Percentiles rank a stretch among this genome's conserved stretches.
Evolutionary conservation across 306 rosid species (phyloP).

Genomic region (Chamaecrista fasciculata): DNA sequence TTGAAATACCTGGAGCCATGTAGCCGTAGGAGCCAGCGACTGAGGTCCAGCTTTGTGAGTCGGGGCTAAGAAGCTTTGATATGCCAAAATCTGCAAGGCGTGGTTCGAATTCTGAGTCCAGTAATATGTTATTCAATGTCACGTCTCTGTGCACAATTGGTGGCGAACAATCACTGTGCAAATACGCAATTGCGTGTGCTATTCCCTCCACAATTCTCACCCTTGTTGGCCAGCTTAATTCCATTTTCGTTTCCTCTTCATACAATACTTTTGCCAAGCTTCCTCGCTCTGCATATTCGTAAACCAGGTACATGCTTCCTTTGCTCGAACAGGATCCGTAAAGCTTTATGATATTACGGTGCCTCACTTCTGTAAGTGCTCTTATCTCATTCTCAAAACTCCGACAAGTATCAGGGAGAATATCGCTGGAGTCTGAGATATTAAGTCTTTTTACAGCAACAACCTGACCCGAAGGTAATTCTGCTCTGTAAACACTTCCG

Average conservation of each 20-base stretch:
- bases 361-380: conserved; percentile 57
- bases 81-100: conserved; percentile 70
- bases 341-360: conserved; percentile 71
- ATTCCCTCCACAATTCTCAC: conserved; percentile 55
- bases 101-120: conserved; percentile 56
- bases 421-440: conserved; percentile 37
- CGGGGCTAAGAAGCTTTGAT: conserved; percentile 47
- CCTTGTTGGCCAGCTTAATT: conserved; percentile 52
- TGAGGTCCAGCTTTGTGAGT: conserved; percentile 54
- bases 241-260: conserved; percentile 36
- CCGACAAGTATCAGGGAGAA: conserved; percentile 38
- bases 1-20: conserved; percentile 72
- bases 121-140: conserved; percentile 54
- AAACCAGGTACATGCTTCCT: conserved; percentile 54
- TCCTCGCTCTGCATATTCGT: conserved; percentile 55
- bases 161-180: conserved; percentile 60
- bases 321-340: conserved; percentile 53
- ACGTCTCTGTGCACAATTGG: conserved; percentile 64
- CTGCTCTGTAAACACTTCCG: conserved; percentile 67
- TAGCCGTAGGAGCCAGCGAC: conserved; percentile 76
- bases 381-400: conserved; percentile 61
- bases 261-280: conserved; percentile 51
- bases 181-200: conserved; percentile 63
- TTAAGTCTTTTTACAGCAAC: conserved; percentile 64
- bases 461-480: conserved; percentile 37